phyloP scores from a whole-genome alignment of 1,139 yeast species.

The Cylindricascospora bacillispora region DNA sequence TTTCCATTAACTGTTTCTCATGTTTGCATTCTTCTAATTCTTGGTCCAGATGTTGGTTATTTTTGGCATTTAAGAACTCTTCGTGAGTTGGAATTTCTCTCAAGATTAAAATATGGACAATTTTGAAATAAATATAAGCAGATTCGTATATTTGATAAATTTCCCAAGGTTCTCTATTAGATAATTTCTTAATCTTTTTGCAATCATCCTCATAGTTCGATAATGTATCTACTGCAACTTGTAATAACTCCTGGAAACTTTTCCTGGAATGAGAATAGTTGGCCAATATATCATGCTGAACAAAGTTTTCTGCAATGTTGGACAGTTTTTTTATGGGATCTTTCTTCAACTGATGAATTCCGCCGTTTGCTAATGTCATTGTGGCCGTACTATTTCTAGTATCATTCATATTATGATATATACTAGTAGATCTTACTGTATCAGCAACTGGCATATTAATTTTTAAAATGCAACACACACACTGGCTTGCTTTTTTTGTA shows the following conservation, averaged over 20 bases:
- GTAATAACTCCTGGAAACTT: constrained; percentile 12
- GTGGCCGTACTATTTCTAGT: too few species aligned
- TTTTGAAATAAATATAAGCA: constrained; percentile 21
- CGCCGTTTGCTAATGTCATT: too few species aligned
- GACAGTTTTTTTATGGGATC: constrained; percentile 1
- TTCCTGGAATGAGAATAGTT: too few species aligned
- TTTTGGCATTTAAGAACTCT: constrained; percentile 14
- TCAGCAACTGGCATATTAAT: too few species aligned
- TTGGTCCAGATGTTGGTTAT: constrained; percentile 6
- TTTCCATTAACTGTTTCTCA: constrained; percentile 15
- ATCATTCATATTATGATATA: too few species aligned
- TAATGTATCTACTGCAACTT: constrained; percentile 15
- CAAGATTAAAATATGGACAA: constrained; percentile 18
- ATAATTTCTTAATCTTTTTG: constrained; percentile 8
- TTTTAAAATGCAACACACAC: too few species aligned
- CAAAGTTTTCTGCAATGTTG: constrained; percentile 2
- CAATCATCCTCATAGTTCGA: constrained; percentile 15
- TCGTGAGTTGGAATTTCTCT: constrained; percentile 17
- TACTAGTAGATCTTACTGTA: too few species aligned
- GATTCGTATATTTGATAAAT: constrained; percentile 14
- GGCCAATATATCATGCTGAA: constrained; percentile 1
- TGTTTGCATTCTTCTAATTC: constrained; percentile 9
- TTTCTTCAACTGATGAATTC: too few species aligned
- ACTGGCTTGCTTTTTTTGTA: too few species aligned
- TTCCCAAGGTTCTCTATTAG: constrained; percentile 2